Evolutionary conservation across 805 yeast species (phyloP).

Genomic region (Candida berthetii): DNA sequence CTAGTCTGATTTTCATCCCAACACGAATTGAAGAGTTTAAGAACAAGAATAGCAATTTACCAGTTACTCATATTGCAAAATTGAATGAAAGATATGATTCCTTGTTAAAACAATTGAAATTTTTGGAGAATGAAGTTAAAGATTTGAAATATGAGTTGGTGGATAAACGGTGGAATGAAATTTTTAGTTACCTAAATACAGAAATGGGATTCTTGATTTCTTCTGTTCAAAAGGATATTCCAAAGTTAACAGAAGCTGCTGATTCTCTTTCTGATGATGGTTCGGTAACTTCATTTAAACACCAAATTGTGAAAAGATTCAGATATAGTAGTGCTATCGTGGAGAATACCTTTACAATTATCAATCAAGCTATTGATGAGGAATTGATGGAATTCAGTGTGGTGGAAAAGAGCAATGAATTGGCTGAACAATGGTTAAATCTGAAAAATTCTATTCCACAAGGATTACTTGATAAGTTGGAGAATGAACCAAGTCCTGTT

Average conservation of each 20-base stretch:
- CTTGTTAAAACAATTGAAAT: slow-evolving; percentile 33
- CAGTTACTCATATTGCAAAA: slow-evolving; percentile 16
- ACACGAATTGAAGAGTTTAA: slow-evolving; percentile 38
- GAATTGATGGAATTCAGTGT: slow-evolving; percentile 30
- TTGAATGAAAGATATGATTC: slow-evolving; percentile 32
- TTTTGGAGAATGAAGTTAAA: slow-evolving; percentile 33
- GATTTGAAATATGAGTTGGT: slow-evolving; percentile 39
- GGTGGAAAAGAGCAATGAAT: slow-evolving; percentile 26
- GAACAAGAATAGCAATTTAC: slow-evolving; percentile 13
- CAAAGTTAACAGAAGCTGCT: slow-evolving; percentile 17
- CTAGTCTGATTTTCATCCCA: slow-evolving; percentile 46
- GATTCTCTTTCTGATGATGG: not conserved
- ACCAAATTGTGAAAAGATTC: slow-evolving; percentile 25
- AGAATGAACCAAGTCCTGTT: slow-evolving; percentile 3
- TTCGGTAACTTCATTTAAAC: slow-evolving; percentile 6
- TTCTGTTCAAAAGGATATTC: slow-evolving; percentile 19
- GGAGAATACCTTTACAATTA: slow-evolving; percentile 30
- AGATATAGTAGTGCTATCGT: slow-evolving; percentile 31
- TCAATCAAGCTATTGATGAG: slow-evolving; percentile 35
- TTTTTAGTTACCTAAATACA: slow-evolving; percentile 40
- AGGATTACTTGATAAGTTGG: slow-evolving; percentile 14
- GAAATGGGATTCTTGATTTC: slow-evolving; percentile 28
- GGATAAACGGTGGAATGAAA: slow-evolving; percentile 49
- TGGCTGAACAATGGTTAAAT: slow-evolving; percentile 28
- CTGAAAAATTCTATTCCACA: slow-evolving; percentile 13